These are phyloP conservation scores for Bipolaris bicolor DNA, from an alignment of 2,329 filamentous ascomycete species.

Conservation along the genomic window DNA sequence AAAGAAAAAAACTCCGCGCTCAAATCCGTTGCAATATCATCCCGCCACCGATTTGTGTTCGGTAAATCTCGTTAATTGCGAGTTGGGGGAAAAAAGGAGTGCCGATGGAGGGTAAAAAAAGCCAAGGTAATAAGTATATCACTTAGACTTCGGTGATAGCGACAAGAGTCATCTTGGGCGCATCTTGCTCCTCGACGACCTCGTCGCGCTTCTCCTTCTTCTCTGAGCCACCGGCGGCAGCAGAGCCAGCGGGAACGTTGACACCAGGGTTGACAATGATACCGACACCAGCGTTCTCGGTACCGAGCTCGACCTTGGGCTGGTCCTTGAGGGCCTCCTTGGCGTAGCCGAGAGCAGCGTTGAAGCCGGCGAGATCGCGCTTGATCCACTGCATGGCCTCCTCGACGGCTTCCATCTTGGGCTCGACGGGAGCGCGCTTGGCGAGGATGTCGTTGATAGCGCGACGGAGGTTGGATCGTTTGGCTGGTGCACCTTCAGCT, in stretches of 20 bases:
- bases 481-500: conserved; percentile 37
- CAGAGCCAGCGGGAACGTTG: conserved; percentile 47
- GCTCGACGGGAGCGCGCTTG: conserved; percentile 34
- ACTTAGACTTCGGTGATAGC: conserved; percentile 48
- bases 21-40: not conserved
- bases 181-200: conserved; percentile 39
- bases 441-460: conserved; percentile 32
- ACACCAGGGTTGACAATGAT: conserved; percentile 48
- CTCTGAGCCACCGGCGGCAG: conserved; percentile 40
- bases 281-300: conserved; percentile 53
- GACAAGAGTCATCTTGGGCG: conserved; percentile 49
- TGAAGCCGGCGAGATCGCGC: conserved; percentile 57
- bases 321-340: conserved; percentile 55
- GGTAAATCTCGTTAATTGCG: not conserved
- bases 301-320: conserved; percentile 58
- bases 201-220: conserved; percentile 37
- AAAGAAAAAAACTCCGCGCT: not conserved
- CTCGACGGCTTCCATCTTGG: conserved; percentile 42
- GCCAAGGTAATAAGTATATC: conserved; percentile 6
- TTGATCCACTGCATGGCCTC: conserved; percentile 51
- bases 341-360: conserved; percentile 56
- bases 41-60: not conserved
- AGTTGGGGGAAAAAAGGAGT: not conserved
- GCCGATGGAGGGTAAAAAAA: not conserved
- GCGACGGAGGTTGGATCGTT: conserved; percentile 37